phyloP scores from a whole-genome alignment of 441 rosid species.

The Bocquillonia castaneifolia region DNA sequence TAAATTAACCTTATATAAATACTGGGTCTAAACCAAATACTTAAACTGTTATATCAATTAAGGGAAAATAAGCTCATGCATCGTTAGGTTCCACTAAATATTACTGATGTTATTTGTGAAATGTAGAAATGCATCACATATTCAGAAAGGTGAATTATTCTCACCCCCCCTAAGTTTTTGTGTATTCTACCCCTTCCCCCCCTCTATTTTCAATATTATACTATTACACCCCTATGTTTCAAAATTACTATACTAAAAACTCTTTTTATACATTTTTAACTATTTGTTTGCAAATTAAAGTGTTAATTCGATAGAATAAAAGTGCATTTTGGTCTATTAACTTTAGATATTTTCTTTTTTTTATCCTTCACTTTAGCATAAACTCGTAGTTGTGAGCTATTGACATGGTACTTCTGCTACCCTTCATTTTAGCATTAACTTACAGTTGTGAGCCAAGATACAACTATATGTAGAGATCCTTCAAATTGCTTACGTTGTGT shows the following conservation, averaged over 20 bases:
- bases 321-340: too few species aligned
- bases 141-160: background rate
- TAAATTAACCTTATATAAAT: background rate
- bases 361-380: too few species aligned
- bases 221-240: too few species aligned
- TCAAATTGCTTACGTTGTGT: background rate
- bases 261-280: too few species aligned
- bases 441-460: background rate
- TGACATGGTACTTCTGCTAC: background rate
- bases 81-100: background rate
- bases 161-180: too few species aligned
- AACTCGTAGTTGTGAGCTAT: background rate
- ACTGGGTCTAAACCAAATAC: background rate
- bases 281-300: too few species aligned
- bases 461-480: background rate
- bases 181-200: too few species aligned
- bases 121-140: constrained; percentile 4
- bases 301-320: too few species aligned
- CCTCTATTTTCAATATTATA: too few species aligned
- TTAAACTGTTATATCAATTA: background rate
- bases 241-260: too few species aligned
- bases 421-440: background rate
- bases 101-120: background rate
- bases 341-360: too few species aligned
- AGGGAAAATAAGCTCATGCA: background rate